A percentile compares a stretch with the other conserved stretches of the same genome.
phyloP scores from a whole-genome alignment of 139 green algal genomes.

The Volvox africanus region DNA sequence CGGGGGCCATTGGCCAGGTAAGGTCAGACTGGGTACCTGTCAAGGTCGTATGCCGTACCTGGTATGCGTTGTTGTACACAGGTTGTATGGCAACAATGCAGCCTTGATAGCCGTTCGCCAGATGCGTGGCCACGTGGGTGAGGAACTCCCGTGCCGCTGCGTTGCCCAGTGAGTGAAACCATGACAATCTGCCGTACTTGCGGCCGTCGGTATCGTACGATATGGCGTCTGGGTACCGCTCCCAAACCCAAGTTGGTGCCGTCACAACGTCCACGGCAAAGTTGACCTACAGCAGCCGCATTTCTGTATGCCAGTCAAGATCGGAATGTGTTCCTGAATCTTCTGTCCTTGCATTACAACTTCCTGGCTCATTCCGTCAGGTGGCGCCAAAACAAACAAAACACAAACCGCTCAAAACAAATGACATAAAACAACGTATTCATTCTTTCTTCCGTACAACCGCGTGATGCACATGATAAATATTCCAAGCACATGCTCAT shows the following conservation, averaged over 20 bases:
- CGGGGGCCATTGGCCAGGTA: too few species aligned
- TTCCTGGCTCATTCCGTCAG: too few species aligned
- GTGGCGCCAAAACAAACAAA: too few species aligned
- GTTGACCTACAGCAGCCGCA: neutral
- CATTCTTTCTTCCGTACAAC: too few species aligned
- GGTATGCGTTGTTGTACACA: slow-evolving; percentile 46
- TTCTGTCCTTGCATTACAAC: too few species aligned
- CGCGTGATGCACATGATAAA: too few species aligned
- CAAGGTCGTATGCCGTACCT: neutral
- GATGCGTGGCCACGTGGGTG: neutral
- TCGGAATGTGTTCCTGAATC: too few species aligned
- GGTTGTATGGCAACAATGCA: slow-evolving; percentile 13
- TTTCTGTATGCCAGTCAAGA: too few species aligned
- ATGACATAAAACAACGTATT: too few species aligned
- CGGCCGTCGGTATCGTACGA: slow-evolving; percentile 5
- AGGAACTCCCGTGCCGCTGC: neutral
- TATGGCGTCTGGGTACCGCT: neutral
- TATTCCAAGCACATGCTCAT: too few species aligned
- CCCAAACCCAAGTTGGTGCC: neutral
- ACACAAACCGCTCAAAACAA: too few species aligned
- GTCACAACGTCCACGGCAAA: slow-evolving; percentile 3
- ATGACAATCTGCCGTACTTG: slow-evolving; percentile 22
- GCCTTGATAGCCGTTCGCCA: neutral
- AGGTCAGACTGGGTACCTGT: too few species aligned
- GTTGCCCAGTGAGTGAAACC: neutral